Conservation (phyloP, 139 green algal species). For the Chara braunii region DNA sequence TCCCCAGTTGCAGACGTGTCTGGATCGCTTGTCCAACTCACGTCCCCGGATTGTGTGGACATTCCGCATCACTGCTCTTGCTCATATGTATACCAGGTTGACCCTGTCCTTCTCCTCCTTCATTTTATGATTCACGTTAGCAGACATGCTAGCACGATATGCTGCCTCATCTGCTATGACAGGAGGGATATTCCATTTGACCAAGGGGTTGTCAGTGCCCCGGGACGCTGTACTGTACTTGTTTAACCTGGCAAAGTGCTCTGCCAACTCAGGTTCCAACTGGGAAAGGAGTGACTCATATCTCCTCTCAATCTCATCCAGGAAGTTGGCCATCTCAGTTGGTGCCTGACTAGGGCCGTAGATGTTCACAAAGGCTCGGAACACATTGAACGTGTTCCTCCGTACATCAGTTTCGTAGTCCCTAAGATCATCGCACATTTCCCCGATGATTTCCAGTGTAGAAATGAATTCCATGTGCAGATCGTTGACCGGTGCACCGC, state of each 20-base stretch:
- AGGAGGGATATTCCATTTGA: not conserved
- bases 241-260: not conserved
- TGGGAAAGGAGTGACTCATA: not conserved
- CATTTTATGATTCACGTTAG: too few relatives aligned
- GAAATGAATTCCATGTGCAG: not conserved
- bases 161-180: not conserved
- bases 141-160: too few relatives aligned
- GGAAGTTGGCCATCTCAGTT: not conserved
- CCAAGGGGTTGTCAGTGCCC: not conserved
- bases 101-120: too few relatives aligned
- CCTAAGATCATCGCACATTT: constrained; percentile 30
- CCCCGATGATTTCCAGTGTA: constrained; percentile 22
- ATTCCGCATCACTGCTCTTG: too few relatives aligned
- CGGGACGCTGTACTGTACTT: not conserved
- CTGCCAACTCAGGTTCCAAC: too few relatives aligned
- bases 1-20: too few relatives aligned
- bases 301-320: not conserved
- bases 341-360: not conserved
- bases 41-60: too few relatives aligned
- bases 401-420: constrained; percentile 39
- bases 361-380: constrained; percentile 2
- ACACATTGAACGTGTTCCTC: constrained; percentile 21
- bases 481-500: not conserved
- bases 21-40: too few relatives aligned
- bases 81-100: too few relatives aligned